Base-by-base conservation (phyloP, 179 eudicot species). In the Patellifolia procumbens region DNA sequence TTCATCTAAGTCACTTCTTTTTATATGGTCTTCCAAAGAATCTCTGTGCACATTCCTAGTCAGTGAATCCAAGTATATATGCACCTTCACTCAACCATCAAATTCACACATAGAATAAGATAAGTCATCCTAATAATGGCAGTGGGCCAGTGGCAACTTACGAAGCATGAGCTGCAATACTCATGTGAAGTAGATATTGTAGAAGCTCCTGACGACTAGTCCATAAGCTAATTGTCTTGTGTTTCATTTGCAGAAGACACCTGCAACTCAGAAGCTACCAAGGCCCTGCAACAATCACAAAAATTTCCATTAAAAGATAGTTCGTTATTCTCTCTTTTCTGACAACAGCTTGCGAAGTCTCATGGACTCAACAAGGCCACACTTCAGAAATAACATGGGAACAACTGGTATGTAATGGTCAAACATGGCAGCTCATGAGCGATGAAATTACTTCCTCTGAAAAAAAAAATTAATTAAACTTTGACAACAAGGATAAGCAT, bases 281-380 rank as follows among this genome's bases (percentile, higher is more conserved):
- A 32, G 67, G 70, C 34, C 74, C 48, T 42, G 75, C 66, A 59
- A 71, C 68, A 43, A 8, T 55, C 69, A 35, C 51, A 70, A 77
- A 66, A 69, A 53, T 13, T 80, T 70, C 80, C 80, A 80, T 76
- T 71, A 80, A 71, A 80, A 80, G 42, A 70, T 76, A 80, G 83
- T 80, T 80, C 83, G 80, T 70, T 80, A n/a, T 70, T 80, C 37
- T 45, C 16, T 39, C 64, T 66, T 31, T 58, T 29, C 51, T 49
- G 49, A 42, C 16, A 34, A 10, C 70, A 32, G 31, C 20, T 42
- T 39, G 60, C 43, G 65, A 75, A 80, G 62, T 76, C 29, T 24
- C 66, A 17, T 15, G 45, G 45, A 61, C 32, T 45, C 81, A 53
- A 73, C 24, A 35, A 70, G 32, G 45, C 48, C 55, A 45, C 46